Percentiles rank a stretch among this genome's conserved stretches.
These are phyloP conservation scores for Begonia loranthoides DNA, from an alignment of 306 rosid species.

Conservation along the genomic window DNA sequence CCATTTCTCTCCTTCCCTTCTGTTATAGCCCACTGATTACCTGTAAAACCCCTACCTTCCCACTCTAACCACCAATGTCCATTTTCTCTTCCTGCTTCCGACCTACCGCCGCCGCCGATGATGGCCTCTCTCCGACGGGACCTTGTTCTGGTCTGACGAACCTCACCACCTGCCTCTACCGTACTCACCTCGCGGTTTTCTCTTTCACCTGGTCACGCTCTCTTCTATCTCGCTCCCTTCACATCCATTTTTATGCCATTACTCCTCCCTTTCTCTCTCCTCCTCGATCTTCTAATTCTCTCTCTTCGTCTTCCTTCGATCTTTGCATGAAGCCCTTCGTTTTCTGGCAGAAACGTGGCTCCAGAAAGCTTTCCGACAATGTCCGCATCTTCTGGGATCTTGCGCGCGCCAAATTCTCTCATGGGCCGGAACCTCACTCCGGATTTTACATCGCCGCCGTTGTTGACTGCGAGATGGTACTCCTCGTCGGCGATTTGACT, in stretches of 20 bases:
- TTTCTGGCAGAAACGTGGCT: constrained; percentile 1
- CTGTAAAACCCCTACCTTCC: not conserved
- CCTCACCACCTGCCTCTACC: not conserved
- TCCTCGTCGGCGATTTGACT: not conserved
- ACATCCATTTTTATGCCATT: constrained; percentile 6
- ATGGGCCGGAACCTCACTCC: not conserved
- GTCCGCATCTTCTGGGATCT: not conserved
- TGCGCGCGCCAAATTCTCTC: not conserved
- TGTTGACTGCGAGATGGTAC: not conserved
- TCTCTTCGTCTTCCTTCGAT: not conserved
- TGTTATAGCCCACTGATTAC: too few species aligned
- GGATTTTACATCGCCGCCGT: not conserved
- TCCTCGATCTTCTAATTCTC: not conserved
- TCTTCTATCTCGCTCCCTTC: not conserved
- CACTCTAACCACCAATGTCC: constrained; percentile 26
- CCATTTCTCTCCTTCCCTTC: too few species aligned
- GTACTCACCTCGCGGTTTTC: not conserved
- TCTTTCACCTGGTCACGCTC: constrained; percentile 35
- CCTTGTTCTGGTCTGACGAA: constrained; percentile 29
- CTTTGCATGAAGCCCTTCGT: not conserved
- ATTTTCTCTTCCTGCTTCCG: constrained; percentile 54
- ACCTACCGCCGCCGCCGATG: constrained; percentile 24
- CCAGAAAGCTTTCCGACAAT: not conserved
- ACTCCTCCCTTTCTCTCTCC: not conserved
- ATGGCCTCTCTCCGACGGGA: constrained; percentile 2